Evolutionary conservation across 768 basidiomycete genomes (phyloP).

Genomic region (Vararia minispora): DNA sequence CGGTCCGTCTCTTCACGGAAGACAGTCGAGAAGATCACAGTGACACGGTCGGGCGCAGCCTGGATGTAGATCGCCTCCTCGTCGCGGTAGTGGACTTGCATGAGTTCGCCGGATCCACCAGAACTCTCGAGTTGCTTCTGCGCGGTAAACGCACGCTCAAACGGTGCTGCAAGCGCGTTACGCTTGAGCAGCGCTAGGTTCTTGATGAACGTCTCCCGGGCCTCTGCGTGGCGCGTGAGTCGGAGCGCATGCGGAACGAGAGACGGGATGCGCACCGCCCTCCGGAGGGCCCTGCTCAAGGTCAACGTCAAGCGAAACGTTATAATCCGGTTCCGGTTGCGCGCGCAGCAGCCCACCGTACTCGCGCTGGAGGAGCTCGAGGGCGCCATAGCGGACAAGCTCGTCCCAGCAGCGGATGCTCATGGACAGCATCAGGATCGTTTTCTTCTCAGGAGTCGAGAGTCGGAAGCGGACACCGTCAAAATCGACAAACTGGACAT

Average conservation of each 20-base stretch:
- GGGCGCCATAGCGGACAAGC: constrained; percentile 76
- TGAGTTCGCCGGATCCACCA: constrained; percentile 67
- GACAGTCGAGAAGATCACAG: constrained; percentile 93
- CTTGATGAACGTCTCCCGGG: constrained; percentile 66
- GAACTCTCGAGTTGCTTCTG: constrained; percentile 79
- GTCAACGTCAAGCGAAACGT: constrained; percentile 80
- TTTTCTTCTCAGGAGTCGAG: constrained; percentile 80
- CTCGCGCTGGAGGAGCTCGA: constrained; percentile 68
- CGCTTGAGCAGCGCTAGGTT: constrained; percentile 83
- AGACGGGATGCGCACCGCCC: constrained; percentile 47
- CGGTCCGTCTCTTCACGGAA: constrained; percentile 97
- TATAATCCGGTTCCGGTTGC: constrained; percentile 78
- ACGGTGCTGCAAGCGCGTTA: constrained; percentile 90
- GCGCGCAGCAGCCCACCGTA: constrained; percentile 63
- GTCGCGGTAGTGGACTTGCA: constrained; percentile 90
- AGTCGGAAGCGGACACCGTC: constrained; percentile 94
- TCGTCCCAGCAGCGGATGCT: constrained; percentile 96
- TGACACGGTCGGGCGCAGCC: constrained; percentile 89
- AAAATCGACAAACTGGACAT: constrained; percentile 96
- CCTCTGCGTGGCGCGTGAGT: constrained; percentile 37
- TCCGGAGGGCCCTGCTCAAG: constrained; percentile 76
- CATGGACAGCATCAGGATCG: constrained; percentile 81
- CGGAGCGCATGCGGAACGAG: not conserved
- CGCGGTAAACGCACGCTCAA: constrained; percentile 75
- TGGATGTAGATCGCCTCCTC: constrained; percentile 96